Conservation (phyloP, 208 protist species). For the Strigomonas galati region DNA sequence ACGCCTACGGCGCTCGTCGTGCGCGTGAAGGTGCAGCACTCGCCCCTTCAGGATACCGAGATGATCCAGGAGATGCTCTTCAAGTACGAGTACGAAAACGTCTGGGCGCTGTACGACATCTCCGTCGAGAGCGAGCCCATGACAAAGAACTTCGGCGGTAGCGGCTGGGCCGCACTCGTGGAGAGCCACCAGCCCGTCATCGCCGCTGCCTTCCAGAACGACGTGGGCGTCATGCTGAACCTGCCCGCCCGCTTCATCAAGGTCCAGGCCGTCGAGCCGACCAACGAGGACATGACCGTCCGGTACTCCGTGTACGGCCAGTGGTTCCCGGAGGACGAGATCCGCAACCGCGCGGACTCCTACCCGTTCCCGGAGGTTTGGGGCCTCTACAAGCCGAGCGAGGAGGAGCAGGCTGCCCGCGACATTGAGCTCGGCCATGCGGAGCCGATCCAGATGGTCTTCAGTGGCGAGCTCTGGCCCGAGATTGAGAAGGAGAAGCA, state of each 20-base stretch:
- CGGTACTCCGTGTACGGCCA: constrained; percentile 13
- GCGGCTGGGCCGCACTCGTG: constrained; percentile 23
- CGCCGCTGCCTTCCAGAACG: constrained; percentile 32
- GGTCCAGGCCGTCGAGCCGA: constrained; percentile 8
- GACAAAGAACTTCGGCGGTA: constrained; percentile 21
- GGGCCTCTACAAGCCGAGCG: constrained; percentile 13
- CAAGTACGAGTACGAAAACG: constrained; percentile 20
- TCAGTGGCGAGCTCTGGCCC: constrained; percentile 29
- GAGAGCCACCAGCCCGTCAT: constrained; percentile 17
- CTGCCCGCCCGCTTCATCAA: constrained; percentile 19
- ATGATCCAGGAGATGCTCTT: constrained; percentile 24
- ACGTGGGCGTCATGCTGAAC: constrained; percentile 28
- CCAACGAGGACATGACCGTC: constrained; percentile 18
- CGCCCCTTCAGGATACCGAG: constrained; percentile 16
- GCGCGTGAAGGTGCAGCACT: constrained; percentile 20
- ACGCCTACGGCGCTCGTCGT: constrained; percentile 12
- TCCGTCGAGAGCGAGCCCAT: constrained; percentile 17
- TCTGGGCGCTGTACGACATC: constrained; percentile 28
- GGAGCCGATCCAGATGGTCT: constrained; percentile 14
- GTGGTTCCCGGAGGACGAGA: constrained; percentile 15
- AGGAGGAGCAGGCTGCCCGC: constrained; percentile 4
- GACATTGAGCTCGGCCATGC: constrained; percentile 3
- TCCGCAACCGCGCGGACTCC: constrained; percentile 14
- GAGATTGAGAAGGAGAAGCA: constrained; percentile 21
- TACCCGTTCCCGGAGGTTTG: constrained; percentile 29